Conservation (phyloP, 495 filamentous ascomycete genomes). For the Penicillium tannophilum region DNA sequence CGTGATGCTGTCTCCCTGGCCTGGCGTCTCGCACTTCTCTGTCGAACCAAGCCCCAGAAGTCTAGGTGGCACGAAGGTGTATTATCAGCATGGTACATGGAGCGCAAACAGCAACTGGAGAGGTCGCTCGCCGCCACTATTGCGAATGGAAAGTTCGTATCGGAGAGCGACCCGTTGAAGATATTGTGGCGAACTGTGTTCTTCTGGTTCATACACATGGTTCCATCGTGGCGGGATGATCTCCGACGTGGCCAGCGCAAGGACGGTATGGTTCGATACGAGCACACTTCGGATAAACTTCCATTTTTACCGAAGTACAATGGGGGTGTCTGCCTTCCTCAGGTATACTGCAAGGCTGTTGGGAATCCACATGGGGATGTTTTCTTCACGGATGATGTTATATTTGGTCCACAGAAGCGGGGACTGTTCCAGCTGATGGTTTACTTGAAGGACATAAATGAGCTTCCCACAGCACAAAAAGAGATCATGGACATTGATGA, state of each 20-base stretch:
- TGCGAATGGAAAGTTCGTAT: constrained; percentile 35
- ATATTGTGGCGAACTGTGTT: constrained; percentile 36
- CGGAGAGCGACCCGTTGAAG: constrained; percentile 26
- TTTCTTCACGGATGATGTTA: constrained; percentile 18
- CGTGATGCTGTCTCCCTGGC: constrained; percentile 38
- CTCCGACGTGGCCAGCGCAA: constrained; percentile 30
- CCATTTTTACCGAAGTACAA: constrained; percentile 25
- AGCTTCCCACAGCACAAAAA: not conserved
- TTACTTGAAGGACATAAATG: not conserved
- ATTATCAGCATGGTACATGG: constrained; percentile 35
- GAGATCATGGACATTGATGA: not conserved
- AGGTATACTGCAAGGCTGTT: constrained; percentile 12
- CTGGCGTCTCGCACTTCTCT: constrained; percentile 48
- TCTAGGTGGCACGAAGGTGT: constrained; percentile 7
- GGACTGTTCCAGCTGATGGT: constrained; percentile 4
- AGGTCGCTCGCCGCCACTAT: constrained; percentile 35
- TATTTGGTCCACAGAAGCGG: constrained; percentile 2
- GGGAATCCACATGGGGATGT: not conserved
- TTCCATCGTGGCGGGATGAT: constrained; percentile 29
- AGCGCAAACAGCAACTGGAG: constrained; percentile 44
- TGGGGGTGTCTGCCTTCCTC: constrained; percentile 14
- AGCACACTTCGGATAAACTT: constrained; percentile 23
- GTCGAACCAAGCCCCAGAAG: constrained; percentile 17
- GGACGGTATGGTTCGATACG: constrained; percentile 29
- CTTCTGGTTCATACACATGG: constrained; percentile 32